Base-by-base conservation (phyloP, 495 filamentous ascomycete genomes). In the Thermothielavioides terrestris region DNA sequence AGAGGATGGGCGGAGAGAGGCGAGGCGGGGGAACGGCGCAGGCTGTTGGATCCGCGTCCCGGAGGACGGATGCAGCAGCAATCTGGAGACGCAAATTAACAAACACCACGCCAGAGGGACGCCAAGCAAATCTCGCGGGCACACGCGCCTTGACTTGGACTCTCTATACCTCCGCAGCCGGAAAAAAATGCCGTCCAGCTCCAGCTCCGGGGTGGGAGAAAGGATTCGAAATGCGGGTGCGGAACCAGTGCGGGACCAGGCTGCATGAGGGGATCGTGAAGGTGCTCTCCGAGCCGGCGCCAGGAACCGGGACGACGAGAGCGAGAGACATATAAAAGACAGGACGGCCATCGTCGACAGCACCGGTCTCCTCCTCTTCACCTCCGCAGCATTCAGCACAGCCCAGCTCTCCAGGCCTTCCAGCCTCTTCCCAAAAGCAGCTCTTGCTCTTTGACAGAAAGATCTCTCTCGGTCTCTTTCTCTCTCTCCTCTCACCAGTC, bases 11-110 rank as follows among this genome's bases (percentile, higher is more conserved):
- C 40, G 34, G 31, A 32, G 36, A 6, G 15, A 53, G 25, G n/a
- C n/a, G n/a, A 21, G 23, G 27, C 28, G 39, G 40, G 36, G 41
- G 42, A 45, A 50, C 11, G 49, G 31, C 23, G 55, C 32, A 25
- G 32, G 26, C 20, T 3, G 31, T 34, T 28, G 40, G 41, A n/a
- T n/a, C n/a, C n/a, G n/a, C n/a, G 38, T 23, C 27, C 41, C 45
- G 23, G 41, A 41, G 31, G 45, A 36, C 34, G 36, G 47, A 36
- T 38, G 42, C 18, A 44, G 42, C 18, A 44, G 39, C 57, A 58
- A 58, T 61, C 46, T 63, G 42, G 49, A 34, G 40, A 40, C 17
- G 23, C 60, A 57, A 61, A 61, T 61, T 63, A 61, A 59, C 58
- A 34, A n/a, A 60, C 55, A 47, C 55, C 60, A 58, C 26, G 53